Percentiles rank a stretch among this genome's conserved stretches.
phyloP scores from a whole-genome alignment of 768 basidiomycete genomes.

The Pholiota microspora region DNA sequence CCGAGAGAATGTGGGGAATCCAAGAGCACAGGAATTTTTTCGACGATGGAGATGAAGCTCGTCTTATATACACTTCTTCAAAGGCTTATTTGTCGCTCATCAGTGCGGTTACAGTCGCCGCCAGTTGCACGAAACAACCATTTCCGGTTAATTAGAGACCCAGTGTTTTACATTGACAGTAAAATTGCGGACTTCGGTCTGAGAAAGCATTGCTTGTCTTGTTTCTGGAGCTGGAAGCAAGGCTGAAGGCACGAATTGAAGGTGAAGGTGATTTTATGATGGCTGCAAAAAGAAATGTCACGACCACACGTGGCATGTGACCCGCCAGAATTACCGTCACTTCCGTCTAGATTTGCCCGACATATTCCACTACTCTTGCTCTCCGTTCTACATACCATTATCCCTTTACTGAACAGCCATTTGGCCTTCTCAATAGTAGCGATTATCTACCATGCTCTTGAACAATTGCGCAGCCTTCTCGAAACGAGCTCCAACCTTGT shows the following conservation, averaged over 20 bases:
- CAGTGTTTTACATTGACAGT: not conserved
- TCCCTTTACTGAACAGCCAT: no score
- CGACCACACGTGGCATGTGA: not conserved
- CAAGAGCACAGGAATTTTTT: no score
- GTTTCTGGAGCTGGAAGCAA: no score
- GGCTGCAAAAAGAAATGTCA: not conserved
- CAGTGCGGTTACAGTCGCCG: no score
- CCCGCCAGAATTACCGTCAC: not conserved
- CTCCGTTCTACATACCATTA: no score
- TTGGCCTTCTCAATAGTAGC: not conserved
- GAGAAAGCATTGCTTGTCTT: not conserved
- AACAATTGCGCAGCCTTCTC: not conserved
- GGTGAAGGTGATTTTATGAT: no score
- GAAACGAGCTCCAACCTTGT: slow-evolving; percentile 1
- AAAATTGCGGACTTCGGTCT: not conserved
- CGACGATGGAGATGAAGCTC: not conserved
- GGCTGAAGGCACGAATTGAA: not conserved
- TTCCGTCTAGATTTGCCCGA: no score
- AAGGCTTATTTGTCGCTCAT: no score
- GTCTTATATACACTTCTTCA: no score
- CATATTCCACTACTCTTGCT: not conserved
- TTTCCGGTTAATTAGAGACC: not conserved
- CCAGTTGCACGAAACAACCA: not conserved
- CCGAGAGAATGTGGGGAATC: no score
- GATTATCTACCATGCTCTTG: not conserved